Percentiles rank a stretch among this genome's conserved stretches.
phyloP scores from a whole-genome alignment of 768 basidiomycete species.

The Xerocomellus chrysenteron region DNA sequence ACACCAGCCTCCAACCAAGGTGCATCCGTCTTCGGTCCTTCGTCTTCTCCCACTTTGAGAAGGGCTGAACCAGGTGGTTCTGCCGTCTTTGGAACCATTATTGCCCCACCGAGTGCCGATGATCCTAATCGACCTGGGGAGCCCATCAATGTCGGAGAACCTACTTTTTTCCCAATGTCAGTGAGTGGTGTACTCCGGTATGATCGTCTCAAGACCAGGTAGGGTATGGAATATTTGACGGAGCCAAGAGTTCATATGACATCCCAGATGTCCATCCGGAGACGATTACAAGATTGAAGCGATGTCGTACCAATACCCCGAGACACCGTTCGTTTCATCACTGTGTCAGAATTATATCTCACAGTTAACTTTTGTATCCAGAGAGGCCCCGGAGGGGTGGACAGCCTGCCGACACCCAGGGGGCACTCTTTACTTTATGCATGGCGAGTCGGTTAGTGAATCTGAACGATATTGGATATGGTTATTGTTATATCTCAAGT shows the following conservation, averaged over 20 bases:
- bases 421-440: slow-evolving; percentile 58
- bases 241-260: neutral
- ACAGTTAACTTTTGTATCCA: neutral
- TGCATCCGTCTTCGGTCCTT: no score
- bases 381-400: slow-evolving; percentile 41
- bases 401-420: slow-evolving; percentile 52
- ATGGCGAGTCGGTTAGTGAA: slow-evolving; percentile 42
- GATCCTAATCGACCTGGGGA: slow-evolving; percentile 11
- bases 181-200: slow-evolving; percentile 8
- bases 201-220: slow-evolving; percentile 8
- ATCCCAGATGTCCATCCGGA: neutral
- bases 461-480: neutral
- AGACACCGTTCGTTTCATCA: slow-evolving; percentile 18
- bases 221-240: neutral
- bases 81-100: neutral
- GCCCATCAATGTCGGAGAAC: neutral
- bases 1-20: slow-evolving; percentile 1
- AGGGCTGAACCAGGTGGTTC: neutral
- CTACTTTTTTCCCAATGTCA: slow-evolving; percentile 17
- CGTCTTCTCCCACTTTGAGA: neutral
- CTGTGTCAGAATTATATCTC: neutral
- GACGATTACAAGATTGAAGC: slow-evolving; percentile 10
- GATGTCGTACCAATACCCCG: slow-evolving; percentile 18
- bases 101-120: slow-evolving; percentile 5
- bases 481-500: neutral